Evolutionary conservation across 2,329 filamentous ascomycete species (phyloP).

Genomic region (Sporothrix globosa): DNA sequence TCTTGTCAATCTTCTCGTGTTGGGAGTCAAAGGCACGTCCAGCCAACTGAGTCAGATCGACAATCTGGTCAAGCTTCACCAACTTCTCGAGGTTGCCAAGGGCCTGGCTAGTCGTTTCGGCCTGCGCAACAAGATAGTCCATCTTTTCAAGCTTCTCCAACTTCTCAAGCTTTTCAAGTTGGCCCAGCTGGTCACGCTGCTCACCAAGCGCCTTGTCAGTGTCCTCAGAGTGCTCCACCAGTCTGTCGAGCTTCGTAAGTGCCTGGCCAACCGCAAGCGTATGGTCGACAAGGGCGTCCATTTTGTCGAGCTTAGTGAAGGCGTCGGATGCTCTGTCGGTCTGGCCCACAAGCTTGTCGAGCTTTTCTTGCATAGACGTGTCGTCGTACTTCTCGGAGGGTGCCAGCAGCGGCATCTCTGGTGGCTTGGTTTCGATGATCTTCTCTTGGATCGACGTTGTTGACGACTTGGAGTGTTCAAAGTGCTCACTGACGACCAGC

Average conservation of each 20-base stretch:
- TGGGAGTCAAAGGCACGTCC: constrained; percentile 35
- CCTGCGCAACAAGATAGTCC: constrained; percentile 62
- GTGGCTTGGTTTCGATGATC: constrained; percentile 64
- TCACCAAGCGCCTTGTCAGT: constrained; percentile 29
- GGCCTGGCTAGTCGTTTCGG: constrained; percentile 68
- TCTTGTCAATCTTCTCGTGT: constrained; percentile 33
- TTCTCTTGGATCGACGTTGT: constrained; percentile 59
- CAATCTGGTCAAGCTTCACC: constrained; percentile 34
- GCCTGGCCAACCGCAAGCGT: constrained; percentile 31
- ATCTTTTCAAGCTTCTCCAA: constrained; percentile 31
- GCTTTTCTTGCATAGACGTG: constrained; percentile 60
- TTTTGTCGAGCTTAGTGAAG: constrained; percentile 73
- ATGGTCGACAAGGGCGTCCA: constrained; percentile 69
- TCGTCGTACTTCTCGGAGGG: constrained; percentile 68
- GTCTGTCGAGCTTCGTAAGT: constrained; percentile 32
- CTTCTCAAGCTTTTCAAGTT: constrained; percentile 31
- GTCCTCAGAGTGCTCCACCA: constrained; percentile 35
- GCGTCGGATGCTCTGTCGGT: constrained; percentile 68
- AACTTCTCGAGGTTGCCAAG: constrained; percentile 49
- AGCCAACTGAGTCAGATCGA: constrained; percentile 30
- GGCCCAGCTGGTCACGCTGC: constrained; percentile 24
- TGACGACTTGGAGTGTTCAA: constrained; percentile 78
- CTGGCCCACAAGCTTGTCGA: constrained; percentile 64
- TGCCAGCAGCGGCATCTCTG: constrained; percentile 62
- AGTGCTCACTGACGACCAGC: constrained; percentile 79